Evolutionary conservation across 1,139 yeast genomes (phyloP).

Genomic region (Saccharomyces hybrid): DNA sequence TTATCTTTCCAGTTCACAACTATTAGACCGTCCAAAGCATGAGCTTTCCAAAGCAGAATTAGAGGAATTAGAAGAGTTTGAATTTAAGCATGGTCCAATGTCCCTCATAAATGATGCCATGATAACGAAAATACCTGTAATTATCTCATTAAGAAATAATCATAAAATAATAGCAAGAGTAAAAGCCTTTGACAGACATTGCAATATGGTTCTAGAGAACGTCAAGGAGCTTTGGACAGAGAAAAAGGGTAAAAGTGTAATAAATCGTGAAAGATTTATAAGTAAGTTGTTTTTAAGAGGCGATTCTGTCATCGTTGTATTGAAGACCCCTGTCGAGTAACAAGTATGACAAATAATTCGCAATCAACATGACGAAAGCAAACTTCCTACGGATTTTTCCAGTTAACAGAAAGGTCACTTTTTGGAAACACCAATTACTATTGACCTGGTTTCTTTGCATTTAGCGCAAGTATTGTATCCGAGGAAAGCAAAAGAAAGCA

Average conservation of each 20-base stretch:
- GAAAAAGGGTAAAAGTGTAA: slow-evolving; percentile 59
- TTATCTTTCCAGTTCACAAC: slow-evolving; percentile 44
- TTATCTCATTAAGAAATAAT: slow-evolving; percentile 86
- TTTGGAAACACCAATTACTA: background rate
- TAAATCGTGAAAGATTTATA: slow-evolving; percentile 76
- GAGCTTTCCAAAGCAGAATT: slow-evolving; percentile 78
- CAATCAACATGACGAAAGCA: background rate
- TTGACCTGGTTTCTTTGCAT: background rate
- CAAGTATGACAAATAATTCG: background rate
- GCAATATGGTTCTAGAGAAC: slow-evolving; percentile 85
- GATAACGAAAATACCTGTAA: slow-evolving; percentile 63
- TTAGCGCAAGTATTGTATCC: background rate
- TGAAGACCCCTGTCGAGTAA: slow-evolving; percentile 40
- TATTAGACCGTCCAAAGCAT: slow-evolving; percentile 62
- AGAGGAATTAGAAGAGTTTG: slow-evolving; percentile 79
- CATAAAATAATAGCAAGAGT: slow-evolving; percentile 85
- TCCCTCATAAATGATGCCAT: slow-evolving; percentile 77
- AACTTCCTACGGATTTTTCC: background rate
- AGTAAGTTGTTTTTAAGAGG: slow-evolving; percentile 90
- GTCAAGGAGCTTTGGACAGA: slow-evolving; percentile 92
- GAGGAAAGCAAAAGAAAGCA: background rate
- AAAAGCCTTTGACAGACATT: slow-evolving; percentile 92
- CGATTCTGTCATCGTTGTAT: slow-evolving; percentile 82
- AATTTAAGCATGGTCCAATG: slow-evolving; percentile 86
- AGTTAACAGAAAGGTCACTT: background rate